Percentiles rank a stretch among this genome's conserved stretches.
Conservation (phyloP, 192 early-diverging fungal genomes). For the Physocladia obscura region DNA sequence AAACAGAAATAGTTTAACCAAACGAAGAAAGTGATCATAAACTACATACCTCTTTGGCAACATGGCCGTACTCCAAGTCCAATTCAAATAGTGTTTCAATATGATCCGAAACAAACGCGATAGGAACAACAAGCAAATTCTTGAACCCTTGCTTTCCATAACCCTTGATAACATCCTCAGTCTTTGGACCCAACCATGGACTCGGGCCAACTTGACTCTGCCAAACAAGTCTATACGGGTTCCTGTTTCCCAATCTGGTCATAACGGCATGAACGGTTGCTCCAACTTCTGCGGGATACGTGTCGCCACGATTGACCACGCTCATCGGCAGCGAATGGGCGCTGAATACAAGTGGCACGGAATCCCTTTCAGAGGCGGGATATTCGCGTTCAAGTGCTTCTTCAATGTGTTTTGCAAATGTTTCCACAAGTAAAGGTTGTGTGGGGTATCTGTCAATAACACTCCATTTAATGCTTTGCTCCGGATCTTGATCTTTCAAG, state of each 20-base stretch:
- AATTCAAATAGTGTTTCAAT: conserved; percentile 97
- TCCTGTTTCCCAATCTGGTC: conserved; percentile 64
- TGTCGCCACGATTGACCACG: conserved; percentile 80
- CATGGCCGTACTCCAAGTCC: conserved; percentile 87
- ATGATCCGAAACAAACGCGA: conserved; percentile 96
- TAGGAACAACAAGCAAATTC: conserved; percentile 83
- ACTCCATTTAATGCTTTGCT: conserved; percentile 77
- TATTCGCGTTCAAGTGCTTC: conserved; percentile 61
- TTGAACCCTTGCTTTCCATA: conserved; percentile 75
- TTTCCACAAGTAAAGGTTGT: conserved; percentile 80
- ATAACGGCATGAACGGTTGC: conserved; percentile 60
- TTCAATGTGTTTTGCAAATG: conserved; percentile 79
- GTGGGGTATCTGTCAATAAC: conserved; percentile 96
- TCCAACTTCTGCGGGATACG: conserved; percentile 2
- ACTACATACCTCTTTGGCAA: conserved; percentile 69
- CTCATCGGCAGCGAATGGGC: conserved; percentile 95
- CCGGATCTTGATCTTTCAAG: conserved; percentile 62
- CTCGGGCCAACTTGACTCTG: conserved; percentile 91
- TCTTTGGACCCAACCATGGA: conserved; percentile 92
- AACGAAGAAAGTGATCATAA: not conserved
- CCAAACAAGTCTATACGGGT: conserved; percentile 91
- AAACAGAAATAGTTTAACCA: not conserved
- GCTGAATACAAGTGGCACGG: conserved; percentile 86
- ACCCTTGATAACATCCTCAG: conserved; percentile 73
- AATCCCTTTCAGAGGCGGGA: conserved; percentile 59